Conservation (phyloP, 768 basidiomycete genomes). For the Amylocystis lapponica region DNA sequence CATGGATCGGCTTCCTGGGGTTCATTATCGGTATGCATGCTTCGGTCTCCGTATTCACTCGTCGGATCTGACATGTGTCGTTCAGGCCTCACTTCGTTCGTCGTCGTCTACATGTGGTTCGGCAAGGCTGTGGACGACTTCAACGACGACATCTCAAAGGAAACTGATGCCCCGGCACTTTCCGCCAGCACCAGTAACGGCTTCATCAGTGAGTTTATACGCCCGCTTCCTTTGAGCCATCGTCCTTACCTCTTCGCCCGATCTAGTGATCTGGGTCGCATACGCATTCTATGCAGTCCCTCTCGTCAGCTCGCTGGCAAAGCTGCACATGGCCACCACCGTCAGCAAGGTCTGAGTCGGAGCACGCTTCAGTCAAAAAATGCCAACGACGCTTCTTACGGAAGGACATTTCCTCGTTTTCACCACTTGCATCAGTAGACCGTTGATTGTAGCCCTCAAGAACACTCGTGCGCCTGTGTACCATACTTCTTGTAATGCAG, state of each 20-base stretch:
- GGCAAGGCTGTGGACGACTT: constrained; percentile 77
- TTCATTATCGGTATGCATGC: constrained; percentile 63
- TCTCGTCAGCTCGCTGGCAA: constrained; percentile 60
- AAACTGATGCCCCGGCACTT: constrained; percentile 49
- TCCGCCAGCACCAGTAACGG: constrained; percentile 62
- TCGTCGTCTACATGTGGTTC: constrained; percentile 76
- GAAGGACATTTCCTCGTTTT: too few relatives aligned
- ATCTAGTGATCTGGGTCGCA: constrained; percentile 70
- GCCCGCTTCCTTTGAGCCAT: neutral
- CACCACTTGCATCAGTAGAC: too few relatives aligned
- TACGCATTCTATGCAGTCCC: constrained; percentile 72
- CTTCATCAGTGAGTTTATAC: constrained; percentile 55
- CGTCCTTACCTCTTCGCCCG: neutral
- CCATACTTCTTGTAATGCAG: too few relatives aligned
- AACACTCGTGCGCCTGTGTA: too few relatives aligned
- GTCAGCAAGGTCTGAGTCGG: constrained; percentile 33
- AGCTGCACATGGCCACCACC: constrained; percentile 52
- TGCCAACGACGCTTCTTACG: too few relatives aligned
- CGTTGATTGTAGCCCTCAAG: too few relatives aligned
- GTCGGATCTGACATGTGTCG: constrained; percentile 2
- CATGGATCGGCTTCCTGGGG: constrained; percentile 75
- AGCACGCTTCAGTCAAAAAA: too few relatives aligned
- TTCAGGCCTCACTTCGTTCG: constrained; percentile 60
- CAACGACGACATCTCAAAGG: constrained; percentile 53
- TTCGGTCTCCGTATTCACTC: too few relatives aligned